Percentiles rank a stretch among this genome's conserved stretches.
These are phyloP conservation scores for Oryza punctata DNA, from an alignment of 176 grass and related monocot genomes.

Conservation along the genomic window DNA sequence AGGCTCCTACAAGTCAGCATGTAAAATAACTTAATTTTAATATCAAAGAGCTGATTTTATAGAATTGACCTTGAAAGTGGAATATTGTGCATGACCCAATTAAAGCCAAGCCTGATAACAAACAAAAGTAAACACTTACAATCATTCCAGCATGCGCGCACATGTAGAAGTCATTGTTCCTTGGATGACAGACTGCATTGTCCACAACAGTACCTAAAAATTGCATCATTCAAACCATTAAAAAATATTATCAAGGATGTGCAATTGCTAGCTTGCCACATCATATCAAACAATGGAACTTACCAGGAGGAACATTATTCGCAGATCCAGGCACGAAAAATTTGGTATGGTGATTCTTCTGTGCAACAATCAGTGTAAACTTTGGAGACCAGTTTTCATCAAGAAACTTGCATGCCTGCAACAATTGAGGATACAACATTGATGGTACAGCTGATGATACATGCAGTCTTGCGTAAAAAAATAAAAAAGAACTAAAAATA, in stretches of 20 bases:
- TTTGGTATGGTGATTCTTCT: constrained; percentile 92
- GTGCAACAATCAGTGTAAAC: constrained; percentile 86
- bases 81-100: no score
- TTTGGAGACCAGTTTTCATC: constrained; percentile 79
- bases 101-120: neutral
- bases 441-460: neutral
- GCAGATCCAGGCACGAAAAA: constrained; percentile 63
- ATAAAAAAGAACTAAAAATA: neutral
- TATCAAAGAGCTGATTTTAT: no score
- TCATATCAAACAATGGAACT: neutral
- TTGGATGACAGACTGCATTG: constrained; percentile 82
- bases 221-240: neutral
- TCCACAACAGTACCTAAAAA: constrained; percentile 84
- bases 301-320: constrained; percentile 90
- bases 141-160: constrained; percentile 87
- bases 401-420: constrained; percentile 80
- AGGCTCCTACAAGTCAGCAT: neutral
- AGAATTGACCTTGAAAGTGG: no score
- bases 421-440: neutral
- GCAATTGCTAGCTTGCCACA: neutral
- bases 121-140: constrained; percentile 44
- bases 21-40: neutral
- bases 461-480: neutral
- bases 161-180: constrained; percentile 96
- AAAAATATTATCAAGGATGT: neutral